Base-by-base conservation (phyloP, 169 alveolate genomes). In the Babesia bigemina region DNA sequence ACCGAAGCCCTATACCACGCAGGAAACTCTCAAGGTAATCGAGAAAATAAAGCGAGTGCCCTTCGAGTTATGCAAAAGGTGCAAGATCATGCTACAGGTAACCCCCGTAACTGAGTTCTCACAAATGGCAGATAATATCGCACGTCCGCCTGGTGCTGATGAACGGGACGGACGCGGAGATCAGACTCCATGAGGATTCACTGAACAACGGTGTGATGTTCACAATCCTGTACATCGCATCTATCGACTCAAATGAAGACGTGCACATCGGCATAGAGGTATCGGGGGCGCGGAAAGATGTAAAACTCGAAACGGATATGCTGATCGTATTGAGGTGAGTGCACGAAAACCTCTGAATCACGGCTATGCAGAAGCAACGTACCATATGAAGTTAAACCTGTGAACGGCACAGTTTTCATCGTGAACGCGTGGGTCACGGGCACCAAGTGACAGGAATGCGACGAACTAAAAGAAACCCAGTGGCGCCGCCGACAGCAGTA, bases 51-150 rank as follows among this genome's bases (percentile, higher is more conserved):
- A 70, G 53, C 56, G 63, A 12, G 48, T 79, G 12, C 87, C 87
- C 21, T 79, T 52, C 73, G 87, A 79, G 65, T 70, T 79, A 28
- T 60, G 76, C 33, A 49, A 79, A 42, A 58, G 57, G 36, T 79
- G 84, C 72, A 79, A 79, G 70, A 29, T 79, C 28, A 66, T 79
- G 55, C 36, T 79, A 33, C 87, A 79, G 70, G 87, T 79, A 60
- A 50, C 19, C 3, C 17, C 28, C 13, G 9, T 0, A 22, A 42
- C 14, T 33, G n/a, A 45, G 8, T 17, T 13, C 16, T 4, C 17
- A 33, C 48, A 29, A 12, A 6, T 6, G 11, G 36, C 53, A 79
- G 87, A 70, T 71, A 45, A 67, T 79, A 29, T 79, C 87, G 11
- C 57, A 63, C 42, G 69, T 79, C 44, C 57, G 84, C 16, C 60